Evolutionary conservation across 179 eudicot species (phyloP).

Genomic region (Spergularia azorica): DNA sequence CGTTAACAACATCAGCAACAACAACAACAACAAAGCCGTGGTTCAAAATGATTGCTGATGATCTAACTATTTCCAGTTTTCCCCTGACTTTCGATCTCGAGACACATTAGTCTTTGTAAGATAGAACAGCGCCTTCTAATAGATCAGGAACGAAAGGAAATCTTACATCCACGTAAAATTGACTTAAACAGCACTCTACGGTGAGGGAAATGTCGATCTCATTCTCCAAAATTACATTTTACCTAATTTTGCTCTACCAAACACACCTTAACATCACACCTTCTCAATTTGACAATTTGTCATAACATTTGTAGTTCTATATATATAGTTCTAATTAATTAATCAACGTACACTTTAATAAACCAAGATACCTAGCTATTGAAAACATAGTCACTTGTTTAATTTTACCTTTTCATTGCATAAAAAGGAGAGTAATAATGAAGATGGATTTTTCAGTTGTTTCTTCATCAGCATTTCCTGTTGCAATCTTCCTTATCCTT

Average conservation of each 20-base stretch:
- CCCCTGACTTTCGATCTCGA: no score
- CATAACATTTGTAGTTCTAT: slow-evolving; percentile 18
- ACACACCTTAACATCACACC: background rate
- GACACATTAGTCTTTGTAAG: no score
- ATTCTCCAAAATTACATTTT: background rate
- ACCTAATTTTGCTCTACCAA: slow-evolving; percentile 18
- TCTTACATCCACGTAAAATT: slow-evolving; percentile 13
- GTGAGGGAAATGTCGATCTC: slow-evolving; percentile 4
- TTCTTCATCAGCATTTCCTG: slow-evolving; percentile 11
- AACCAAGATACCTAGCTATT: no score
- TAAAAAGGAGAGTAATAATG: no score
- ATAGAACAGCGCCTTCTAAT: no score
- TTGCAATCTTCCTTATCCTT: slow-evolving; percentile 22
- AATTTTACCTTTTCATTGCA: no score
- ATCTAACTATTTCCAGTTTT: no score
- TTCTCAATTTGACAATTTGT: background rate
- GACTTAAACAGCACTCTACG: slow-evolving; percentile 23
- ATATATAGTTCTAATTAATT: slow-evolving; percentile 5
- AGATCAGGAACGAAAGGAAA: background rate
- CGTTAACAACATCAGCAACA: no score
- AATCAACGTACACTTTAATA: background rate
- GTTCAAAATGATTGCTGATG: no score
- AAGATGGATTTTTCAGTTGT: no score
- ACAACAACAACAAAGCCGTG: no score
- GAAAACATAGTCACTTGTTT: no score